phyloP scores from a whole-genome alignment of 2,329 filamentous ascomycete genomes.

The Seiridium cupressi region DNA sequence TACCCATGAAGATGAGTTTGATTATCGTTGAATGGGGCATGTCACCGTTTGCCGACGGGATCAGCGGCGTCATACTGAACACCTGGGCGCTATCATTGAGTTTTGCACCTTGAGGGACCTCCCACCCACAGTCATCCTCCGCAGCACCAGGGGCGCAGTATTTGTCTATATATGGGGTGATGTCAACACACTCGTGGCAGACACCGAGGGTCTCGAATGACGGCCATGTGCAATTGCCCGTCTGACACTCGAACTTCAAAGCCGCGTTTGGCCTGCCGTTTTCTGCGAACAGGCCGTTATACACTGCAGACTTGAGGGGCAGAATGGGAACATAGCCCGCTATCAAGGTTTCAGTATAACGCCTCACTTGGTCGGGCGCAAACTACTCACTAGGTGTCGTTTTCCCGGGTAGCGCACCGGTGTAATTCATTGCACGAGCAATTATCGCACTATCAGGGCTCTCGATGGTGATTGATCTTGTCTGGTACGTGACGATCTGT shows the following conservation, averaged over 20 bases:
- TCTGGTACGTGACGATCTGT: slow-evolving; percentile 28
- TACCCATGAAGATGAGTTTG: slow-evolving; percentile 32
- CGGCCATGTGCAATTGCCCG: slow-evolving; percentile 27
- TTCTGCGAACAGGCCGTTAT: slow-evolving; percentile 32
- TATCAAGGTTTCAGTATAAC: slow-evolving; percentile 2
- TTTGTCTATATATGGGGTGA: slow-evolving; percentile 24
- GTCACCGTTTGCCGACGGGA: slow-evolving; percentile 22
- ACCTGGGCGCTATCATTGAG: slow-evolving; percentile 22
- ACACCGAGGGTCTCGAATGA: slow-evolving; percentile 26
- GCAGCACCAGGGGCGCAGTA: slow-evolving; percentile 17
- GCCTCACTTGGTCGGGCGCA: neutral
- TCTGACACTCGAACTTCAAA: slow-evolving; percentile 25
- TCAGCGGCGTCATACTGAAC: slow-evolving; percentile 30
- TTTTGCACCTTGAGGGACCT: slow-evolving; percentile 22
- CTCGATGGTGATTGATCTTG: slow-evolving; percentile 14
- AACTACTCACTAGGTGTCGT: slow-evolving; percentile 17
- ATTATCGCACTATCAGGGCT: slow-evolving; percentile 21
- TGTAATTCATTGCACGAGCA: slow-evolving; percentile 25
- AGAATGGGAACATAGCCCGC: slow-evolving; percentile 30
- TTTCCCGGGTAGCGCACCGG: slow-evolving; percentile 22
- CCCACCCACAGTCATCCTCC: slow-evolving; percentile 25
- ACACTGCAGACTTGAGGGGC: slow-evolving; percentile 31
- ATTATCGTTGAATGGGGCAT: slow-evolving; percentile 28
- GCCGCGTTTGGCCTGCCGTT: slow-evolving; percentile 24
- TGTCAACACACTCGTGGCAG: slow-evolving; percentile 23